phyloP scores from a whole-genome alignment of 2,329 filamentous ascomycete species.

The Graphilbum fragrans region DNA sequence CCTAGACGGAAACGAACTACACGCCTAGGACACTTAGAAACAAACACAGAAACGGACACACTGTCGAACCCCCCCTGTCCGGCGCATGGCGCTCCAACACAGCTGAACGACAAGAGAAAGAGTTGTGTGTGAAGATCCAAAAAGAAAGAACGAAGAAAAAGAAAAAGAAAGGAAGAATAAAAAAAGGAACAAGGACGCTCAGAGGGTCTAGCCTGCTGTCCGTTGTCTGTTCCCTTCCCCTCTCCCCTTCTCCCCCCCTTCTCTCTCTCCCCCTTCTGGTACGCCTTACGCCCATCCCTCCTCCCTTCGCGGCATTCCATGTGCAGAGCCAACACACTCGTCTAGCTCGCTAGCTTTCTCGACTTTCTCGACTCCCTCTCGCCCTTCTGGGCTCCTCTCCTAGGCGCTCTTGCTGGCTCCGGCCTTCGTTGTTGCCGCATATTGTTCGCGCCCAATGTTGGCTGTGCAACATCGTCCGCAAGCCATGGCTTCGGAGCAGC shows the following conservation, averaged over 20 bases:
- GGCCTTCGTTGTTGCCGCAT: constrained; percentile 4
- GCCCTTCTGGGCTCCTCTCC: neutral
- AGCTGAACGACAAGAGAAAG: too few relatives aligned
- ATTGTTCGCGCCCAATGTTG: constrained; percentile 41
- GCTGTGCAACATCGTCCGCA: constrained; percentile 34
- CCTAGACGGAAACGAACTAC: too few relatives aligned
- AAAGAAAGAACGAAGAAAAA: neutral
- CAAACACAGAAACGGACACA: too few relatives aligned
- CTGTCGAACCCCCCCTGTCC: too few relatives aligned
- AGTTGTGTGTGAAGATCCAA: neutral
- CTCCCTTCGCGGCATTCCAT: neutral
- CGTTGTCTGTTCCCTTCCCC: too few relatives aligned
- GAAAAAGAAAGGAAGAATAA: neutral
- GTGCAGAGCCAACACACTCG: too few relatives aligned
- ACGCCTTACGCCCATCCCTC: neutral
- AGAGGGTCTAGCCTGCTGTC: neutral
- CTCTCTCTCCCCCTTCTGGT: neutral
- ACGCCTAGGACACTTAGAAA: too few relatives aligned
- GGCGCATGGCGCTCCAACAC: too few relatives aligned
- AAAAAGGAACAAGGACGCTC: neutral
- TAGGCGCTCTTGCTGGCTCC: neutral
- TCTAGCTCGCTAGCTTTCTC: too few relatives aligned
- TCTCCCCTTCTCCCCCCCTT: neutral
- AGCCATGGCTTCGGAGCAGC: constrained; percentile 47
- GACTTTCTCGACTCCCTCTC: neutral